Conservation (phyloP, 495 filamentous ascomycete species). For the Penicillium angulare region DNA sequence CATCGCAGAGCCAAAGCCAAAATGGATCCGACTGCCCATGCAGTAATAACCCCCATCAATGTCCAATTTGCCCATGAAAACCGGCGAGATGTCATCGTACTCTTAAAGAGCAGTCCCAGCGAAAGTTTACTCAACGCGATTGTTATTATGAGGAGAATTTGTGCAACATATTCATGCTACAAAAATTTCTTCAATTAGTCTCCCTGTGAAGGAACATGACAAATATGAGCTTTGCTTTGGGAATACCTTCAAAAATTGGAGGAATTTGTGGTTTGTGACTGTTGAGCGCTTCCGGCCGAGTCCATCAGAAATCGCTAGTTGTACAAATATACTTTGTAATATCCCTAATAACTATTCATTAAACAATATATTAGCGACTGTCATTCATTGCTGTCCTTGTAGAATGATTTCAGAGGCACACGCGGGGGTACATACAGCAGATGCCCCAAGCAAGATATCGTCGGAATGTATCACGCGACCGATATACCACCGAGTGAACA, state of each 20-base stretch:
- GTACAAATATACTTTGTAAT: slow-evolving; percentile 26
- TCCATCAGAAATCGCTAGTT: slow-evolving; percentile 26
- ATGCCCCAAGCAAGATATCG: slow-evolving; percentile 21
- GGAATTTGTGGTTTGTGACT: slow-evolving; percentile 7
- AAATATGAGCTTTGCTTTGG: background rate
- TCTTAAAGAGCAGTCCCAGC: slow-evolving; percentile 22
- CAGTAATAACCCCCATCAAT: slow-evolving; percentile 21
- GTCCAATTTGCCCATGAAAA: slow-evolving; percentile 9
- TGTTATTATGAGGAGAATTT: slow-evolving; percentile 23
- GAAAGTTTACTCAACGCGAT: slow-evolving; percentile 26
- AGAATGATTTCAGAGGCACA: background rate
- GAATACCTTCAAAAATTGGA: slow-evolving; percentile 21
- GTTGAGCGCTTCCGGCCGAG: slow-evolving; percentile 19
- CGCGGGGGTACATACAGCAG: slow-evolving; percentile 11
- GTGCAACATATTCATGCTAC: slow-evolving; percentile 30
- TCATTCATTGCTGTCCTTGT: background rate
- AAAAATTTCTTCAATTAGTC: slow-evolving; percentile 4
- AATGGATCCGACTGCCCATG: slow-evolving; percentile 25
- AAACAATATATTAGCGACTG: background rate
- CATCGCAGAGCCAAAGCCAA: slow-evolving; percentile 24
- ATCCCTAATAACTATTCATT: slow-evolving; percentile 17
- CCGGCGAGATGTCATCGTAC: slow-evolving; percentile 17
- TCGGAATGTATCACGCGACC: slow-evolving; percentile 24
- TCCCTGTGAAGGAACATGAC: background rate
- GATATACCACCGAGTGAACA: slow-evolving; percentile 28